Evolutionary conservation across 2,329 filamentous ascomycete species (phyloP), one percentile per base, ranked within the genome.

Genomic region (Falciphora oryzae): DNA sequence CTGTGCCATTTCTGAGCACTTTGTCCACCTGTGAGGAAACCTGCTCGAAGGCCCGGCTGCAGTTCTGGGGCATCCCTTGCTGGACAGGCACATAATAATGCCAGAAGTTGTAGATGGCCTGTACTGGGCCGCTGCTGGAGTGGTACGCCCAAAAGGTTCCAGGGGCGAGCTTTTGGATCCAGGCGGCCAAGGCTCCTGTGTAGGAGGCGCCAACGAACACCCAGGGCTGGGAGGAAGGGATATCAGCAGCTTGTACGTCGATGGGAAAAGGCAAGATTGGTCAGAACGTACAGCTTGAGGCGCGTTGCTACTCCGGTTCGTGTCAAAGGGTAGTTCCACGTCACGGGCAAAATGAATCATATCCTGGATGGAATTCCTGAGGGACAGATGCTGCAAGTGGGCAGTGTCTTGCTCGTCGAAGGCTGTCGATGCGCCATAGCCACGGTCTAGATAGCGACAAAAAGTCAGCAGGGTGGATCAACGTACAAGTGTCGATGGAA

Each of bases 61-160:
- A 87, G 72, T 87, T 87, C 68, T 77, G 71, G 7, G 85, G 79
- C 82, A 87, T 86, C 10, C 83, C 84, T 38, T 82, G 69, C 69
- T 83, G 80, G n/a, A 86, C 77, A 0, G 83, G 83, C 4, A 76
- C 69, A 69, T 85, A 87, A 69, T 87, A 87, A 71, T 81, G 76
- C 83, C 83, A 87, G 69, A 81, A 86, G 71, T 87, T 77, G 29
- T 79, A 78, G 44, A 86, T 79, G 1, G 81, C 80, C 68, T 87
- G 74, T 1, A 87, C 83, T 0, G 83, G 81, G 0, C 80, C 85
- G 70, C 80, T 83, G 35, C 81, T 83, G 3, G 83, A 76, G 71
- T 85, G 83, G 67, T 86, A 86, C 1, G 83, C 84, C 84, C 84
- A 87, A 72, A 85, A 84, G 0, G 83, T 85, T 8, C 81, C 84